Conservation (phyloP, 192 early-diverging fungal species). For the Coemansia sp. region DNA sequence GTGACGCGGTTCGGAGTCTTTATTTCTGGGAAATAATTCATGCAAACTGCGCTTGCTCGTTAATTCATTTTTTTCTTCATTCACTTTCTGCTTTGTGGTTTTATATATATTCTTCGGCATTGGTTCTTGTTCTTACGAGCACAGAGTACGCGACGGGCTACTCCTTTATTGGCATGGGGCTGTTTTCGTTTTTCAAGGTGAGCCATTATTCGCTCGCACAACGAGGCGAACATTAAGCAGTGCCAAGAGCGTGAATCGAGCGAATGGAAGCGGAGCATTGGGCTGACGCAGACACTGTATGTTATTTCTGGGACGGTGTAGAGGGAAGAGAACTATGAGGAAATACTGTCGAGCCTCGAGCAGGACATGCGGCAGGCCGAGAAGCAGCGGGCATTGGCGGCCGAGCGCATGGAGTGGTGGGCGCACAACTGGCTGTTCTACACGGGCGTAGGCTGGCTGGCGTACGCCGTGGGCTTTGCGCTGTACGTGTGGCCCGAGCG, state of each 20-base stretch:
- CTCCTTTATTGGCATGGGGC: slow-evolving; percentile 17
- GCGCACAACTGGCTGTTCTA: slow-evolving; percentile 41
- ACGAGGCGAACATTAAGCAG: background rate
- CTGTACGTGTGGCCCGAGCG: slow-evolving; percentile 48
- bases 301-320: no score
- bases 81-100: no score
- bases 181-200: slow-evolving; percentile 39
- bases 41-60: no score
- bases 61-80: no score
- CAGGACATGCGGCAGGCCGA: slow-evolving; percentile 54
- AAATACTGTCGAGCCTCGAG: slow-evolving; percentile 58
- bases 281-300: no score
- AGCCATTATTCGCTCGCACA: background rate
- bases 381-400: slow-evolving; percentile 18
- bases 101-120: slow-evolving; percentile 2
- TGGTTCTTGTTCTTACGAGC: background rate
- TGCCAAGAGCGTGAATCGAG: no score
- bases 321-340: slow-evolving; percentile 58
- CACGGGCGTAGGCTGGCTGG: slow-evolving; percentile 29
- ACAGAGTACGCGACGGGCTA: no score
- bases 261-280: no score
- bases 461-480: slow-evolving; percentile 26
- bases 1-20: no score
- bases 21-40: no score
- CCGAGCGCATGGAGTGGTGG: slow-evolving; percentile 29